These are phyloP conservation scores for Saturnispora besseyi DNA, from an alignment of 805 yeast species.

Conservation along the genomic window DNA sequence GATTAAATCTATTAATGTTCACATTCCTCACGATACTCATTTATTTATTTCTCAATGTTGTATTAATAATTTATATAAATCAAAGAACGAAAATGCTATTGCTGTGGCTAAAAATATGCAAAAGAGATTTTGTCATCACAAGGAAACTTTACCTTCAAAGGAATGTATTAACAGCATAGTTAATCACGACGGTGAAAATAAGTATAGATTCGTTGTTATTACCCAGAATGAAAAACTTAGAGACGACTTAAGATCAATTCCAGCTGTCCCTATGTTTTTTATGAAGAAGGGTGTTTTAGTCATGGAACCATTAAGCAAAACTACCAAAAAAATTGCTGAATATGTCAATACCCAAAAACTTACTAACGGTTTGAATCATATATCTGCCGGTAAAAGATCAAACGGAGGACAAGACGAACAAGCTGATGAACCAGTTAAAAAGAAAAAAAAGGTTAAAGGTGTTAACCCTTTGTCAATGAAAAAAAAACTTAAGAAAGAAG, in stretches of 20 bases:
- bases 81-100: conserved; percentile 67
- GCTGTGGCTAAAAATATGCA: conserved; percentile 76
- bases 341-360: conserved; percentile 59
- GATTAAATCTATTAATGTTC: conserved; percentile 69
- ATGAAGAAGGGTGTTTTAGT: conserved; percentile 90
- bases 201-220: conserved; percentile 86
- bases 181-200: conserved; percentile 64
- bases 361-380: conserved; percentile 68
- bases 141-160: conserved; percentile 39
- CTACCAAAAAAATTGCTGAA: conserved; percentile 44
- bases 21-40: conserved; percentile 78
- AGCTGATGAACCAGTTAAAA: conserved; percentile 15
- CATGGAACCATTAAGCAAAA: conserved; percentile 84
- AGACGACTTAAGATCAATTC: conserved; percentile 57
- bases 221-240: conserved; percentile 70
- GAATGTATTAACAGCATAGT: conserved; percentile 74
- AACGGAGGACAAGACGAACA: conserved; percentile 16
- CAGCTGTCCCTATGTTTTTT: conserved; percentile 86
- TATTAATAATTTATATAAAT: conserved; percentile 72
- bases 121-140: conserved; percentile 87
- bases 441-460: conserved; percentile 45
- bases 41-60: conserved; percentile 95
- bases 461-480: conserved; percentile 90
- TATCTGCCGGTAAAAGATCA: conserved; percentile 37
- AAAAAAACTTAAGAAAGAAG: conserved; percentile 42